Base-by-base conservation (phyloP, 257 asterid species). In the Hygrophila difformis region DNA sequence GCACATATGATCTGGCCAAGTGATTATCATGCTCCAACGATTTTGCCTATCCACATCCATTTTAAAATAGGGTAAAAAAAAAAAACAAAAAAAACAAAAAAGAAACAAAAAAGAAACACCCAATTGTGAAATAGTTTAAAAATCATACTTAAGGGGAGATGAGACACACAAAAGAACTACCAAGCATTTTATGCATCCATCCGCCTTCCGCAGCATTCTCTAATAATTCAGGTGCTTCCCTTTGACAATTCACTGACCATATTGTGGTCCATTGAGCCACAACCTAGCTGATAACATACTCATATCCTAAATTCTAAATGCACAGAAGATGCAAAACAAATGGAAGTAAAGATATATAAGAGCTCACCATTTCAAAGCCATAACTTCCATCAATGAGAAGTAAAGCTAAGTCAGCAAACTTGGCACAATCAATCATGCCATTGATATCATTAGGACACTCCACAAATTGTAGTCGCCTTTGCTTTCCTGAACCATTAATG, bases 401-500 rank as follows among this genome's bases (percentile, higher is more conserved):
- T 72, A 91, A 73, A 46, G 96, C 96, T 34, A 91, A 64, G 74
- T 91, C 96, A 60, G 95, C 96, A 63, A 75, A 55, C 62, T 86
- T 91, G 13, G 96, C 99, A 71, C 88, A 88, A 71, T 91, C 99
- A 56, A 91, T 91, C 99, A 91, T 91, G 63, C 96, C 92, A 69
- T 86, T 91, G 56, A 91, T 91, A 68, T 91, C 99, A 74, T 82
- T 91, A 11, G 94, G 99, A 49, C 96, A 91, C 79, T 91, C 99
- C 64, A 91, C 82, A 70, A 91, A 91, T 71, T 91, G 99, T 52
- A 91, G 68, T 18, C 96, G 66, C 65, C 96, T 79, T 60, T 78
- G 70, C 74, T 91, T 86, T 54, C 99, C 99, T 91, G 52, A 51
- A 52, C 20, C 69, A n/a, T n/a, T n/a, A n/a, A n/a, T 61, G 33